phyloP scores from a whole-genome alignment of 2,329 filamentous ascomycete genomes.

The Botryotinia convoluta region DNA sequence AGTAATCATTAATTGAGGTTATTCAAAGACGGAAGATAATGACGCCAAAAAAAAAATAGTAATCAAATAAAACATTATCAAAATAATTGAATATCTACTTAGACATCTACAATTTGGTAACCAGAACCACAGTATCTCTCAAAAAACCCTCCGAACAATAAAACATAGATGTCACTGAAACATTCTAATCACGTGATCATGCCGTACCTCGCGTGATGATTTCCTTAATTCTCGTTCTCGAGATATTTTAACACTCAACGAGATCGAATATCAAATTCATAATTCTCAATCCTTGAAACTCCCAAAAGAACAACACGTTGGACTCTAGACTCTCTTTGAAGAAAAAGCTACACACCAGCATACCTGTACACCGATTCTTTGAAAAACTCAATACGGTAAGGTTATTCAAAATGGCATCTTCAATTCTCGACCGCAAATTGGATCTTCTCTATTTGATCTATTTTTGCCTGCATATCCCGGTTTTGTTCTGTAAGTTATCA shows the following conservation, averaged over 20 bases:
- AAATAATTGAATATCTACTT: too few species aligned
- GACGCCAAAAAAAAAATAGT: too few species aligned
- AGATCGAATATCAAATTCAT: not conserved
- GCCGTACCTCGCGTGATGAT: not conserved
- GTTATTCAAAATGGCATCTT: slow-evolving; percentile 31
- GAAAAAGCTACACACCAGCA: too few species aligned
- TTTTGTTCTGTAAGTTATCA: slow-evolving; percentile 54
- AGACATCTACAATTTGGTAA: too few species aligned
- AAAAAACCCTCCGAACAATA: not conserved
- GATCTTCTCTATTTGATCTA: slow-evolving; percentile 51
- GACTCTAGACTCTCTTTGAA: too few species aligned
- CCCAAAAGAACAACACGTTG: not conserved
- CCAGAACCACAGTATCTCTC: not conserved
- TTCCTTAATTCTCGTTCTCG: not conserved
- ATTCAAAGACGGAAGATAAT: not conserved
- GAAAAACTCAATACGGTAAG: not conserved
- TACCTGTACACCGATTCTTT: not conserved
- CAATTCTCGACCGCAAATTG: slow-evolving; percentile 35
- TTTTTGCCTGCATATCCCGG: slow-evolving; percentile 59
- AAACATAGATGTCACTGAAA: not conserved
- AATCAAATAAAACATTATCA: too few species aligned
- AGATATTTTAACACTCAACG: not conserved
- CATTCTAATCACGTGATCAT: not conserved
- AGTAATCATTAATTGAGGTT: slow-evolving; percentile 1
- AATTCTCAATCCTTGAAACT: not conserved